Percentiles rank a stretch among this genome's conserved stretches.
Evolutionary conservation across 352 stramenopile species (phyloP).

Genomic region (Phytophthora palmivora): DNA sequence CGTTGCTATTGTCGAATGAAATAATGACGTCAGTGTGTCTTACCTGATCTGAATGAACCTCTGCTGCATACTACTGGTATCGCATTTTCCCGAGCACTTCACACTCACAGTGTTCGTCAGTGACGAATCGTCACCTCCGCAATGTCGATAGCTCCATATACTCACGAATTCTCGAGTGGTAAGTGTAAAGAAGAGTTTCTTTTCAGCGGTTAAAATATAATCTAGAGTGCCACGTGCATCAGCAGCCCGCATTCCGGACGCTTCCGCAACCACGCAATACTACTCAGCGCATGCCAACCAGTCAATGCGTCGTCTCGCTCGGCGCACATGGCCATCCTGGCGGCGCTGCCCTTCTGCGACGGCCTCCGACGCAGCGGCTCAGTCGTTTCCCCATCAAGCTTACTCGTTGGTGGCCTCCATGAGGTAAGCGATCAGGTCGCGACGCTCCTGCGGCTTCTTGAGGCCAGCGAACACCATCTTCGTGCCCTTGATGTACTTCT

Average conservation of each 20-base stretch:
- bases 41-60: constrained; percentile 11
- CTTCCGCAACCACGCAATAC: not conserved
- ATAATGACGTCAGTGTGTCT: not conserved
- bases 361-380: constrained; percentile 12
- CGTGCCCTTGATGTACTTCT: constrained; percentile 99
- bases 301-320: not conserved
- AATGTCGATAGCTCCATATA: not conserved
- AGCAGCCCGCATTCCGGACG: not conserved
- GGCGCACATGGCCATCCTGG: constrained; percentile 11
- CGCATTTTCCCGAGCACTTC: constrained; percentile 1
- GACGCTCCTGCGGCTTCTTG: constrained; percentile 98
- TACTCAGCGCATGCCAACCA: not conserved
- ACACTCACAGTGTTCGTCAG: not conserved
- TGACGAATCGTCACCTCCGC: no score
- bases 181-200: constrained; percentile 21
- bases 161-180: not conserved
- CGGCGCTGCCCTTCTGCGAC: constrained; percentile 10
- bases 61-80: constrained; percentile 8
- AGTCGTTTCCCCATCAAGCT: not conserved
- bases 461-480: constrained; percentile 99
- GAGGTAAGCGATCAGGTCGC: constrained; percentile 99
- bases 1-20: constrained; percentile 3
- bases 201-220: constrained; percentile 44
- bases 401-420: constrained; percentile 78
- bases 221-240: constrained; percentile 32